These are phyloP conservation scores for Xerocomellus amylosporus DNA, from an alignment of 768 basidiomycete species.

Conservation along the genomic window DNA sequence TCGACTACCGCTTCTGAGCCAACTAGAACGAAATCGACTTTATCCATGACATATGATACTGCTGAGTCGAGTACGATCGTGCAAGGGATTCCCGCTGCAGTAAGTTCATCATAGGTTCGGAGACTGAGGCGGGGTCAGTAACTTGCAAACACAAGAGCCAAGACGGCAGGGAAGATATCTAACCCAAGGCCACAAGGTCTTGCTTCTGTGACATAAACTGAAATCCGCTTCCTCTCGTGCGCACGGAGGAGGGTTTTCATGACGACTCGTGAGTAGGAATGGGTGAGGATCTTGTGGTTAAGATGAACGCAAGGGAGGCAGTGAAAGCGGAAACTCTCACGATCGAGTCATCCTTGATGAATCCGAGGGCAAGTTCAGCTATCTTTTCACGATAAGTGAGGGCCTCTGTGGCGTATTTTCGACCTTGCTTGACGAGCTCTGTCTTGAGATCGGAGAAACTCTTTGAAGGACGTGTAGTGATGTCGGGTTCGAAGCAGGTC, in stretches of 20 bases:
- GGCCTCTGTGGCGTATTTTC: constrained; percentile 73
- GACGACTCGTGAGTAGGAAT: constrained; percentile 95
- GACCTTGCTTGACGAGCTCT: constrained; percentile 78
- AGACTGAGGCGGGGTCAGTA: constrained; percentile 48
- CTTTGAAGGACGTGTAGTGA: constrained; percentile 37
- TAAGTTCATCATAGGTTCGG: constrained; percentile 86
- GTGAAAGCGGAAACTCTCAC: constrained; percentile 41
- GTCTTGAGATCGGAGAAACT: constrained; percentile 82
- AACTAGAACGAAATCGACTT: constrained; percentile 92
- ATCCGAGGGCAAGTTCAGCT: constrained; percentile 81
- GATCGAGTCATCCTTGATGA: constrained; percentile 94
- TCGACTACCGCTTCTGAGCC: constrained; percentile 99
- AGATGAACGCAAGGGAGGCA: constrained; percentile 14
- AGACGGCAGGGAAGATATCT: constrained; percentile 27
- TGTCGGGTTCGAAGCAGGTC: constrained; percentile 11
- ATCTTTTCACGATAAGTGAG: constrained; percentile 87
- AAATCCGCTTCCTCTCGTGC: constrained; percentile 88
- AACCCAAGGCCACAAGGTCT: constrained; percentile 87
- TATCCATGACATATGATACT: constrained; percentile 95
- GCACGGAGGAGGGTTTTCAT: constrained; percentile 89
- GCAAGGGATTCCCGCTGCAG: constrained; percentile 89
- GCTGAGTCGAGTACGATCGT: constrained; percentile 95
- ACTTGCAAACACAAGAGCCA: constrained; percentile 3
- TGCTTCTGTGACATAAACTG: constrained; percentile 97
- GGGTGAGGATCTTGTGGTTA: constrained; percentile 78